Conservation (phyloP, 345 rosid species). For the Rhizophora apiculata region DNA sequence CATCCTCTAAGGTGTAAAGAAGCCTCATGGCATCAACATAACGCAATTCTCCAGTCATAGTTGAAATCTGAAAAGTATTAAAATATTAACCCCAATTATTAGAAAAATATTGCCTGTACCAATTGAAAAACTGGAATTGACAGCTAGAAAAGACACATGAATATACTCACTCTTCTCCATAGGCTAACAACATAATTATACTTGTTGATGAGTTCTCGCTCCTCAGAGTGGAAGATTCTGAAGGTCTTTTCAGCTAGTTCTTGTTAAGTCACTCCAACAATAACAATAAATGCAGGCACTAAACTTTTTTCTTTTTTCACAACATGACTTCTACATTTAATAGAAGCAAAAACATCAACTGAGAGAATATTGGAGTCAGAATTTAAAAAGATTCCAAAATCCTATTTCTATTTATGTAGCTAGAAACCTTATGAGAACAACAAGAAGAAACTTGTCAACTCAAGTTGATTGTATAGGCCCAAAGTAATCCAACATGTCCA, state of each 20-base stretch:
- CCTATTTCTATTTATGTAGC: background rate
- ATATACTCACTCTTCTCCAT: constrained; percentile 82
- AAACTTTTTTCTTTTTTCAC: too few species aligned
- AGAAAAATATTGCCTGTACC: background rate
- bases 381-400: background rate
- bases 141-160: constrained; percentile 1
- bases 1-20: constrained; percentile 71
- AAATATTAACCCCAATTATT: background rate
- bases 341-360: too few species aligned
- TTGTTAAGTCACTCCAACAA: constrained; percentile 35
- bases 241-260: constrained; percentile 70
- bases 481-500: background rate
- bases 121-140: background rate
- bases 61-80: constrained; percentile 58
- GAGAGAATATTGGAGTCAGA: too few species aligned
- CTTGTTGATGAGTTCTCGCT: constrained; percentile 76
- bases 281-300: too few species aligned
- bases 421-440: background rate
- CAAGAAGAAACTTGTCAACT: background rate
- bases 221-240: constrained; percentile 58
- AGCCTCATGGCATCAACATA: constrained; percentile 76
- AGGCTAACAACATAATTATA: constrained; percentile 77
- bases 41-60: constrained; percentile 69
- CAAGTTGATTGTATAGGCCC: background rate
- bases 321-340: too few species aligned